phyloP scores from a whole-genome alignment of 768 basidiomycete genomes.

The Leccinum subgranulosum region DNA sequence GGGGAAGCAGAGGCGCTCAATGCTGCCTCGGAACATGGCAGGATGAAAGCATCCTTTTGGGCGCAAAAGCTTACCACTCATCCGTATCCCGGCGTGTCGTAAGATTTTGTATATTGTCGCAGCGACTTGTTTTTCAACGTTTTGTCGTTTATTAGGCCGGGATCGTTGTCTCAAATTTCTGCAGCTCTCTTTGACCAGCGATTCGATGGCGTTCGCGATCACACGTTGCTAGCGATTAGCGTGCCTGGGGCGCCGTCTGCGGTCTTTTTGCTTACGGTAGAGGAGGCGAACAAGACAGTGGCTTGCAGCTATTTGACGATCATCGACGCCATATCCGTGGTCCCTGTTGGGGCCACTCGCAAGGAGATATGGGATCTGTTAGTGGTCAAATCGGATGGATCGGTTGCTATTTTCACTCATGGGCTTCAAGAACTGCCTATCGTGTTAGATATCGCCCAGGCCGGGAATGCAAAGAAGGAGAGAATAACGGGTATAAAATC shows the following conservation, averaged over 20 bases:
- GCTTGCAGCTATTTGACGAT: constrained; percentile 37
- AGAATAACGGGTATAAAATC: constrained; percentile 36
- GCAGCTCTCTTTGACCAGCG: constrained; percentile 64
- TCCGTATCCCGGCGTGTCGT: constrained; percentile 51
- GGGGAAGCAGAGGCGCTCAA: constrained; percentile 42
- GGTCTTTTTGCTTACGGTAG: constrained; percentile 46
- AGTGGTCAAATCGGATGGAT: constrained; percentile 54
- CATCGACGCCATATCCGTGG: constrained; percentile 48
- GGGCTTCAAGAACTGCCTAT: constrained; percentile 47
- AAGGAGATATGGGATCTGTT: constrained; percentile 65
- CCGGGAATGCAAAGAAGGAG: not conserved
- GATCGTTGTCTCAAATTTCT: constrained; percentile 34
- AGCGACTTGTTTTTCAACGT: not conserved
- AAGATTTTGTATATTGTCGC: constrained; percentile 24
- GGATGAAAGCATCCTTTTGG: constrained; percentile 75
- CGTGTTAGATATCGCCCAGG: constrained; percentile 22
- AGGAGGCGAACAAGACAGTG: constrained; percentile 39
- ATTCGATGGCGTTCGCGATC: constrained; percentile 51
- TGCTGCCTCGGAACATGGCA: constrained; percentile 51
- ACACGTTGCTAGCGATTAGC: constrained; percentile 55
- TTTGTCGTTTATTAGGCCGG: constrained; percentile 13
- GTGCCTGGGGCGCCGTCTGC: constrained; percentile 45
- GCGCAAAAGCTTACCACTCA: constrained; percentile 56
- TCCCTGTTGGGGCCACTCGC: constrained; percentile 63
- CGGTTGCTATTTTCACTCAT: constrained; percentile 59